phyloP scores from a whole-genome alignment of 257 asterid species.

The Capsicum rhomboideum region DNA sequence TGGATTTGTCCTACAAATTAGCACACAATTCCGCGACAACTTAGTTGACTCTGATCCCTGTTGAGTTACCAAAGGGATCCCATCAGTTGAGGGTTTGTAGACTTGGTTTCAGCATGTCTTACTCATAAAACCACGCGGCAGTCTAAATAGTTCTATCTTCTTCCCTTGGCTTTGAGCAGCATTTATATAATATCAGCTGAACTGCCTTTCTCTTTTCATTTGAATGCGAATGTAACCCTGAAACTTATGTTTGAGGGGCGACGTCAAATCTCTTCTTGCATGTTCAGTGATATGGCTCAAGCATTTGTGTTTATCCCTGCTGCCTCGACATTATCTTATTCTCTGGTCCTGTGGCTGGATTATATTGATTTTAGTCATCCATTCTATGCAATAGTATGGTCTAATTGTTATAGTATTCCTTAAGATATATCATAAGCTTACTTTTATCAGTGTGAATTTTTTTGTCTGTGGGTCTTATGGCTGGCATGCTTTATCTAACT shows the following conservation, averaged over 20 bases:
- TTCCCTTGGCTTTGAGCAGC: background rate
- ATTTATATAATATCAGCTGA: background rate
- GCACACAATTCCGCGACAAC: background rate
- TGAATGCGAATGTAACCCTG: background rate
- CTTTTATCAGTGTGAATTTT: background rate
- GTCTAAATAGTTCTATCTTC: background rate
- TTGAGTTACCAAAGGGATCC: background rate
- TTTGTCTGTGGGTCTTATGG: background rate
- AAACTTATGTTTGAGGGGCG: background rate
- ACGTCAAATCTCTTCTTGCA: background rate
- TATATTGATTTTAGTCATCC: background rate
- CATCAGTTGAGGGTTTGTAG: background rate
- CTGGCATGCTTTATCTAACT: background rate
- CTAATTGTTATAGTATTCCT: background rate
- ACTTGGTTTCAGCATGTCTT: background rate
- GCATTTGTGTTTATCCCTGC: background rate
- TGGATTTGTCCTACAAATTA: background rate
- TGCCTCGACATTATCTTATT: background rate
- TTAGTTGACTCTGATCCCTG: background rate
- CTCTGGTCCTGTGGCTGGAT: background rate
- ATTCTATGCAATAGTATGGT: background rate
- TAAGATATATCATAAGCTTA: background rate
- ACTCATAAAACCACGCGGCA: background rate
- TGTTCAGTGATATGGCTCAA: background rate
- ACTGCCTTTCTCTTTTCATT: background rate